Evolutionary conservation across 345 rosid genomes (phyloP).

Genomic region (Ceriops decandra): DNA sequence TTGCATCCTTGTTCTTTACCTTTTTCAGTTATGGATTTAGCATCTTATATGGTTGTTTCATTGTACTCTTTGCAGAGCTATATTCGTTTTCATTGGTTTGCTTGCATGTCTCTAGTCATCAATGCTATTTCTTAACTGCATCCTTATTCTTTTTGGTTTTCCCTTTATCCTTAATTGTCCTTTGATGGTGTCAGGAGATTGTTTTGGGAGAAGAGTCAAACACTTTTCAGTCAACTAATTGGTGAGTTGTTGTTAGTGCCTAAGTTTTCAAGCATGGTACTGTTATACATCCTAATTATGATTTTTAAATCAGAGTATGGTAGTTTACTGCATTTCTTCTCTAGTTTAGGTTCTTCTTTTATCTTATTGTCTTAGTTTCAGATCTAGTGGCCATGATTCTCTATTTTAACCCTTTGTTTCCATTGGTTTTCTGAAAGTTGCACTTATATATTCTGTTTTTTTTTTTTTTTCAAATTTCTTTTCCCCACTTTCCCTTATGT

Average conservation of each 20-base stretch:
- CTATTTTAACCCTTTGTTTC: too few relatives aligned
- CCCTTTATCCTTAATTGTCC: not conserved
- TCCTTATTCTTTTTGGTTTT: not conserved
- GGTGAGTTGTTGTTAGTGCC: constrained; percentile 38
- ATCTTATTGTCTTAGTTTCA: not conserved
- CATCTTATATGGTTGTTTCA: not conserved
- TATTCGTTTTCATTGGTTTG: not conserved
- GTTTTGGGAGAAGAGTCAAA: constrained; percentile 32
- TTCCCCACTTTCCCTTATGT: too few relatives aligned
- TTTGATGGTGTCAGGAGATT: constrained; percentile 28
- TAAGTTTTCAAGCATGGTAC: not conserved
- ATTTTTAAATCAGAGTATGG: not conserved
- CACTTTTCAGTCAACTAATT: constrained; percentile 25
- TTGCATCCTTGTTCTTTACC: too few relatives aligned
- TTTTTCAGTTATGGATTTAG: too few relatives aligned
- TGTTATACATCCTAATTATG: not conserved
- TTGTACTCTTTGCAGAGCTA: not conserved
- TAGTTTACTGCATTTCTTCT: not conserved
- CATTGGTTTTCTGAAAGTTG: too few relatives aligned
- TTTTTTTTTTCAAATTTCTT: too few relatives aligned
- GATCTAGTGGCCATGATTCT: too few relatives aligned
- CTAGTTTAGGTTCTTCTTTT: not conserved
- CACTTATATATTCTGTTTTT: too few relatives aligned
- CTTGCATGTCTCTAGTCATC: too few relatives aligned
- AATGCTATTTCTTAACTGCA: not conserved